A percentile compares a stretch with the other conserved stretches of the same genome.
phyloP scores from a whole-genome alignment of 164 flowering plant species.

The Vitis rotundifolia region DNA sequence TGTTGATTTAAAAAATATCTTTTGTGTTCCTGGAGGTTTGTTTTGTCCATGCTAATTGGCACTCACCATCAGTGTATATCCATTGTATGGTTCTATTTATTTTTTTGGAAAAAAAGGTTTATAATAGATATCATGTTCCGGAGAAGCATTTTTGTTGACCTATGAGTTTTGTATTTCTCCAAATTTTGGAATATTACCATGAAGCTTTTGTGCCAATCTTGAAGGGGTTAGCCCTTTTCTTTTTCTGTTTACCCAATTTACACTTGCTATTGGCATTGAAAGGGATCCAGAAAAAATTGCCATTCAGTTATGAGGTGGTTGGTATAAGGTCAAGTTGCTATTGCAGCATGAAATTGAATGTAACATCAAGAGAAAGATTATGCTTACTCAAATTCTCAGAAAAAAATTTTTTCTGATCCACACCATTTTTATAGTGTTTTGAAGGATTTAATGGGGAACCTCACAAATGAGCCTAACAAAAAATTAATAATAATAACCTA shows the following conservation, averaged over 20 bases:
- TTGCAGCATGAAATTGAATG: too few species aligned
- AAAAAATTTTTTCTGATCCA: too few species aligned
- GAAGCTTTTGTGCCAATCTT: constrained; percentile 1
- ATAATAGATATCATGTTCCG: constrained; percentile 13
- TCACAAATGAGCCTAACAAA: too few species aligned
- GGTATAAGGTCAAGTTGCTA: too few species aligned
- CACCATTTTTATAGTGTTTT: too few species aligned
- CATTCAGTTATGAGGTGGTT: too few species aligned
- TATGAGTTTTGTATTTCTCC: constrained; percentile 3
- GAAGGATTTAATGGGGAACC: too few species aligned
- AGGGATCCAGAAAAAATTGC: too few species aligned
- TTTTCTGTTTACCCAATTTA: too few species aligned
- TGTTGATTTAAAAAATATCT: constrained; percentile 56
- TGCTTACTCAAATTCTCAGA: too few species aligned
- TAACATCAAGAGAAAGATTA: too few species aligned
- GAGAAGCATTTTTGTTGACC: constrained; percentile 3
- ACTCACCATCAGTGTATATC: constrained; percentile 43
- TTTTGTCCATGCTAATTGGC: constrained; percentile 57
- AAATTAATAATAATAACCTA: too few species aligned
- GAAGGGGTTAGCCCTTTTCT: not conserved
- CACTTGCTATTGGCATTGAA: not conserved
- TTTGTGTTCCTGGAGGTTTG: constrained; percentile 88
- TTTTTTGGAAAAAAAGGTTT: not conserved
- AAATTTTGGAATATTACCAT: not conserved
- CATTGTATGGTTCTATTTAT: constrained; percentile 30